Conservation (phyloP, 306 rosid species). For the Cicer bijugum region DNA sequence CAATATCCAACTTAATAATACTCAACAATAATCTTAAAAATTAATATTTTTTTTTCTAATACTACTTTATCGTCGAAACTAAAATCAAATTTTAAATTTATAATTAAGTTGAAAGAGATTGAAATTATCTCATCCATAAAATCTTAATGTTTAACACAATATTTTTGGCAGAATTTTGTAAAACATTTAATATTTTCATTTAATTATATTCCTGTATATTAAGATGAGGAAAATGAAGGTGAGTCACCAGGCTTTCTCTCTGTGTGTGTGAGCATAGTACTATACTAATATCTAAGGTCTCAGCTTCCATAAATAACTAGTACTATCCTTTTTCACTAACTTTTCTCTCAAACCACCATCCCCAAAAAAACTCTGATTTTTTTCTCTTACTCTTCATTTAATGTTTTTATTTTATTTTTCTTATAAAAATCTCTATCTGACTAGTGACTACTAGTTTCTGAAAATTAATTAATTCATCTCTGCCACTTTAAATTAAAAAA, state of each 20-base stretch:
- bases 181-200: not conserved
- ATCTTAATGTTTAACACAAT: too few relatives aligned
- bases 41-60: too few relatives aligned
- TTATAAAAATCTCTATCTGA: constrained; percentile 37
- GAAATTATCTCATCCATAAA: too few relatives aligned
- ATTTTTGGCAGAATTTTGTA: not conserved
- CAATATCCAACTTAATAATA: too few relatives aligned
- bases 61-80: too few relatives aligned
- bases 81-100: too few relatives aligned
- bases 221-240: constrained; percentile 41
- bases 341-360: constrained; percentile 62
- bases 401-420: not conserved
- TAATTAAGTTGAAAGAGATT: too few relatives aligned
- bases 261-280: constrained; percentile 38
- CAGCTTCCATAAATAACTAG: constrained; percentile 60
- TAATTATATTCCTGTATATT: constrained; percentile 12
- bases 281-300: constrained; percentile 42
- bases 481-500: constrained; percentile 25
- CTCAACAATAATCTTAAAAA: too few relatives aligned
- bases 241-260: constrained; percentile 15
- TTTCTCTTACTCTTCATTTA: constrained; percentile 50
- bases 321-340: constrained; percentile 70
- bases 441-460: constrained; percentile 45
- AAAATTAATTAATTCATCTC: constrained; percentile 29
- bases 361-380: constrained; percentile 51